Evolutionary conservation across 148 eudicot species (phyloP), one percentile per base, ranked within the genome.

Genomic region (Cornus suecica): DNA sequence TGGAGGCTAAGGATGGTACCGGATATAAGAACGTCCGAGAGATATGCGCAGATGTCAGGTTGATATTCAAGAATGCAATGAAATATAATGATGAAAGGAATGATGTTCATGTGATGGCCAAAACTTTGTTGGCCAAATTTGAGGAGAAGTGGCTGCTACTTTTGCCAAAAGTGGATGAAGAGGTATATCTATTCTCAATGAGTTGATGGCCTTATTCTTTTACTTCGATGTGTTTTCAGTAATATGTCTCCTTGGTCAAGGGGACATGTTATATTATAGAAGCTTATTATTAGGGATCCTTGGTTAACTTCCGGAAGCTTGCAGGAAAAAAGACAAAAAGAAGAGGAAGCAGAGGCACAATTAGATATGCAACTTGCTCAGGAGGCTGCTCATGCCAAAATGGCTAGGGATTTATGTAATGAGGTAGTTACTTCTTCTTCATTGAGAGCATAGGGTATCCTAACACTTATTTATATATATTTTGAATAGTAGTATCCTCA

Each of bases 21-120:
- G 92, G 86, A 24, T 93, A 93, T 79, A 91, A 88, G 79, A 83
- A 89, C 77, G 97, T 93, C 61, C 87, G 98, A 31, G 98, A 93
- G 82, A 81, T 87, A 64, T 90, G 86, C 76, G 88, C 94, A 48
- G 98, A 93, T 78, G 89, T 91, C 51, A 93, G 95, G 79, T 74
- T 93, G 80, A 84, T 93, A 71, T 89, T 93, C 66, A 84, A 91
- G 86, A 93, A 93, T 71, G 98, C 98, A 2, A 93, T 93, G 90
- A 88, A 84, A 78, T 93, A 93, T 82, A 91, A 93, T 74, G 87
- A 91, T 37, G 97, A 91, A 83, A 87, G 80, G 80, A 68, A 91
- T 83, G 88, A 90, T 81, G 77, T 87, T 69, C 97, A 93, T 78
- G 87, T 90, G 73, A 93, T 91, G 97, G 98, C 98, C 26, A 89